A percentile compares a stretch with the other conserved stretches of the same genome.
Evolutionary conservation across 306 rosid species (phyloP).

Genomic region (Cucurbita argyrosperma): DNA sequence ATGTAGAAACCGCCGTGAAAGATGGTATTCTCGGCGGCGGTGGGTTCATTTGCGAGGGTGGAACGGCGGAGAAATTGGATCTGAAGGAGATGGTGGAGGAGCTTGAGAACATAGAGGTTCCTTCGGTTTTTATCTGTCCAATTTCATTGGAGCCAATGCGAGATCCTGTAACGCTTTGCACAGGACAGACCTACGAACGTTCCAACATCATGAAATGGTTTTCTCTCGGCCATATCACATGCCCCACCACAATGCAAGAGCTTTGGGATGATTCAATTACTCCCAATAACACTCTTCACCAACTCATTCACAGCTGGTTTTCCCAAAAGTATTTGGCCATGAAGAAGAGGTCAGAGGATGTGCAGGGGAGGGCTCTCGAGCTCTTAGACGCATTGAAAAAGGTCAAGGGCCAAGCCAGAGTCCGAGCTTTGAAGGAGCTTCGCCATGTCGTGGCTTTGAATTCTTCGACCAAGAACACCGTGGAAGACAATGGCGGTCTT

Average conservation of each 20-base stretch:
- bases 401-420: slow-evolving; percentile 65
- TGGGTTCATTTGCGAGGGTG: slow-evolving; percentile 8
- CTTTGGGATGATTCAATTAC: slow-evolving; percentile 69
- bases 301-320: slow-evolving; percentile 52
- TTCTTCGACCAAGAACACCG: slow-evolving; percentile 29
- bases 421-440: slow-evolving; percentile 48
- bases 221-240: slow-evolving; percentile 54
- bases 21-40: slow-evolving; percentile 46
- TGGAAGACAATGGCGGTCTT: slow-evolving; percentile 32
- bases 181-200: slow-evolving; percentile 81
- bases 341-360: slow-evolving; percentile 57
- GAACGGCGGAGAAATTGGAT: slow-evolving; percentile 31
- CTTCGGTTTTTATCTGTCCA: slow-evolving; percentile 65
- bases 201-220: slow-evolving; percentile 67
- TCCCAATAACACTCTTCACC: slow-evolving; percentile 46
- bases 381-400: slow-evolving; percentile 39
- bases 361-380: slow-evolving; percentile 45
- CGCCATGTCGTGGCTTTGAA: slow-evolving; percentile 27
- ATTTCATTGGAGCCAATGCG: slow-evolving; percentile 67
- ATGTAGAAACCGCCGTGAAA: slow-evolving; percentile 51
- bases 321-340: slow-evolving; percentile 34
- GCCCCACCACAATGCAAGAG: slow-evolving; percentile 83
- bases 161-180: slow-evolving; percentile 79
- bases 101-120: slow-evolving; percentile 47
- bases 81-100: slow-evolving; percentile 46